phyloP scores from a whole-genome alignment of 2,329 filamentous ascomycete genomes.

The Cytospora piceae region DNA sequence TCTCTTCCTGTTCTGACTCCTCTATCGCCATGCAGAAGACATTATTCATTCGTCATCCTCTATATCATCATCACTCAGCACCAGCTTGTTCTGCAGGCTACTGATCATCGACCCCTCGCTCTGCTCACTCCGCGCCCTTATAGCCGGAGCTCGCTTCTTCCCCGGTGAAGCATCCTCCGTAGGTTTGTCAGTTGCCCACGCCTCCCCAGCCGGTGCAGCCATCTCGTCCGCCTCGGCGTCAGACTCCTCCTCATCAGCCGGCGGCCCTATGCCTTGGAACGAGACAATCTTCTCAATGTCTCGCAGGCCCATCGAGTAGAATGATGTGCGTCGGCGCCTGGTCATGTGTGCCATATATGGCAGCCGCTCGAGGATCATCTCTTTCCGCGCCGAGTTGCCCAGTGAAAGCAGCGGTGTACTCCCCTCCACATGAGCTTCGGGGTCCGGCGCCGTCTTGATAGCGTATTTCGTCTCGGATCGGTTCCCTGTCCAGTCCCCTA shows the following conservation, averaged over 20 bases:
- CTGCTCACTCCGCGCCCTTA: slow-evolving; percentile 34
- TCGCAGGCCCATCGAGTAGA: slow-evolving; percentile 46
- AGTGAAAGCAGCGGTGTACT: slow-evolving; percentile 56
- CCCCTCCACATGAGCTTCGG: slow-evolving; percentile 32
- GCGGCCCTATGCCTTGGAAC: slow-evolving; percentile 62
- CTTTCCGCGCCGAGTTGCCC: slow-evolving; percentile 68
- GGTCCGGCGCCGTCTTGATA: slow-evolving; percentile 32
- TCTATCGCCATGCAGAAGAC: background rate
- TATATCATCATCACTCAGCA: slow-evolving; percentile 84
- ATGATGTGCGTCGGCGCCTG: slow-evolving; percentile 45
- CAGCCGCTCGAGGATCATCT: slow-evolving; percentile 81
- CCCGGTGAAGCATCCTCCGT: slow-evolving; percentile 56
- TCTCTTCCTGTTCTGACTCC: background rate
- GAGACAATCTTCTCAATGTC: slow-evolving; percentile 71
- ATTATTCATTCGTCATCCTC: slow-evolving; percentile 58
- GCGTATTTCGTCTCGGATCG: slow-evolving; percentile 33
- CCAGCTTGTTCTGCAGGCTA: slow-evolving; percentile 63
- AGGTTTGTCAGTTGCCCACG: slow-evolving; percentile 66
- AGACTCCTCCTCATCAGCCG: slow-evolving; percentile 43
- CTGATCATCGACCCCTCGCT: slow-evolving; percentile 40
- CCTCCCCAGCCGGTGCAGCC: slow-evolving; percentile 44
- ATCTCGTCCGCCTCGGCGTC: slow-evolving; percentile 51
- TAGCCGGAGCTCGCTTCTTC: slow-evolving; percentile 47
- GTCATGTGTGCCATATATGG: slow-evolving; percentile 80
- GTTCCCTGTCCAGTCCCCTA: slow-evolving; percentile 30